phyloP scores from a whole-genome alignment of 139 green algal species.

The Zygnema circumcarinatum region DNA sequence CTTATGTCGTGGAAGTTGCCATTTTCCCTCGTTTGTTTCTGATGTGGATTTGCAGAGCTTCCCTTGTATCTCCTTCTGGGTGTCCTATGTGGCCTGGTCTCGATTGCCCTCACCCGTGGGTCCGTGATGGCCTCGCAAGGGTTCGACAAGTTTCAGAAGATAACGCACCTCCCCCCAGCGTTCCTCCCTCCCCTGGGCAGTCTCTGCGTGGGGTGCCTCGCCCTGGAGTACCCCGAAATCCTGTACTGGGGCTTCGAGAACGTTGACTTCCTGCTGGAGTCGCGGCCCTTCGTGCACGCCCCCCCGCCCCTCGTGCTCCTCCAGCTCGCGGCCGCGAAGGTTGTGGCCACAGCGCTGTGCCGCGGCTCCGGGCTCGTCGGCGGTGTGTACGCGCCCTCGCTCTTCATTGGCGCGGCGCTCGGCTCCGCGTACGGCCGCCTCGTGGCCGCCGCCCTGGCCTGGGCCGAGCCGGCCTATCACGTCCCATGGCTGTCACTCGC shows the following conservation, averaged over 20 bases:
- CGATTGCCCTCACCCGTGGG: constrained; percentile 25
- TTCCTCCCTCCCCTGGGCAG: constrained; percentile 73
- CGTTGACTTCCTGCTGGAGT: constrained; percentile 75
- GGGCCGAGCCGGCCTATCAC: constrained; percentile 7
- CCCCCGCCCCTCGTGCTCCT: constrained; percentile 36
- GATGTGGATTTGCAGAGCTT: constrained; percentile 71
- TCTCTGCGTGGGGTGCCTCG: constrained; percentile 70
- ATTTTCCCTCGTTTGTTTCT: no score
- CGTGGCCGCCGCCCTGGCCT: constrained; percentile 1
- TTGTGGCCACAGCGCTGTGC: constrained; percentile 85
- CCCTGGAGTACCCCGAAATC: constrained; percentile 76
- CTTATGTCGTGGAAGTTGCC: no score
- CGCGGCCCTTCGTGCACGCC: constrained; percentile 4
- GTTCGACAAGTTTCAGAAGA: constrained; percentile 10
- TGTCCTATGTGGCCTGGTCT: constrained; percentile 71
- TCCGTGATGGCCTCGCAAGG: background rate
- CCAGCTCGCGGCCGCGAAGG: constrained; percentile 81
- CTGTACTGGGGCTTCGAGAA: constrained; percentile 86
- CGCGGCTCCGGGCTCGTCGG: constrained; percentile 83
- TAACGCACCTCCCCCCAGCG: constrained; percentile 7
- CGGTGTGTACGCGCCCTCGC: constrained; percentile 91
- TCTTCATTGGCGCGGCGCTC: constrained; percentile 88
- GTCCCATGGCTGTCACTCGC: constrained; percentile 30
- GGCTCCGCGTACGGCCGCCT: constrained; percentile 50
- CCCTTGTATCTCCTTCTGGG: constrained; percentile 80